phyloP scores from a whole-genome alignment of 768 basidiomycete genomes.

The Tylopilus sp. region DNA sequence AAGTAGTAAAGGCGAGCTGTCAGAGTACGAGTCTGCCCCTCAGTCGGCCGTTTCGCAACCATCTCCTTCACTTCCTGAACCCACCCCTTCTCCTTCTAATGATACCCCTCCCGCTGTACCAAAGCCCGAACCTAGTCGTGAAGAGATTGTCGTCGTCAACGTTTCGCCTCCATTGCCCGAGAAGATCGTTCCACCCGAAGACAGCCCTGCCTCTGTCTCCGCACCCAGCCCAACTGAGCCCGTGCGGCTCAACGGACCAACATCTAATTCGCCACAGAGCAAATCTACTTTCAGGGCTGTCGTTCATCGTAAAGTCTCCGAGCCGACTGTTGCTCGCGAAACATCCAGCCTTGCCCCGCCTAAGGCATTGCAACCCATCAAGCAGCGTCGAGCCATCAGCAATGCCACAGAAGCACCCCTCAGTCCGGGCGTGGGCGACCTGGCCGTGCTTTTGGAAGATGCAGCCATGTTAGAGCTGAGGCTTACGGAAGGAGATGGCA shows the following conservation, averaged over 20 bases:
- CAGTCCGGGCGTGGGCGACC: constrained; percentile 50
- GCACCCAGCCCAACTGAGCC: constrained; percentile 4
- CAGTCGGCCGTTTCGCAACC: constrained; percentile 12
- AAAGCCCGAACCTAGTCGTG: background rate
- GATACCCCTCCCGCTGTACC: background rate
- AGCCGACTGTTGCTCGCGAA: constrained; percentile 24
- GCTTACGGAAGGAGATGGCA: constrained; percentile 43
- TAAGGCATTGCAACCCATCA: constrained; percentile 26
- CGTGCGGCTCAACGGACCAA: constrained; percentile 1
- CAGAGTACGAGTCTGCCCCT: constrained; percentile 16
- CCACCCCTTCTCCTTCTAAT: background rate
- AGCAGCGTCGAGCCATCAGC: constrained; percentile 29
- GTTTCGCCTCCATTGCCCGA: background rate
- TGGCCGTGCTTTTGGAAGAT: constrained; percentile 53
- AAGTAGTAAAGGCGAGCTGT: constrained; percentile 3
- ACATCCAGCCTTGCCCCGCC: constrained; percentile 13
- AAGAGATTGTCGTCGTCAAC: background rate
- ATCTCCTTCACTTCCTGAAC: constrained; percentile 1
- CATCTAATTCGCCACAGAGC: constrained; percentile 8
- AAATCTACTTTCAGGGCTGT: constrained; percentile 48
- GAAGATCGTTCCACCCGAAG: background rate
- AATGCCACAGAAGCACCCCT: constrained; percentile 32
- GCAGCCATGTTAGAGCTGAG: constrained; percentile 56
- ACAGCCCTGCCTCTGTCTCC: background rate
- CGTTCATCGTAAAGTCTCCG: constrained; percentile 54